These are phyloP conservation scores for Bonia amplexicaulis DNA, from an alignment of 176 grass and related monocot genomes.

Conservation along the genomic window DNA sequence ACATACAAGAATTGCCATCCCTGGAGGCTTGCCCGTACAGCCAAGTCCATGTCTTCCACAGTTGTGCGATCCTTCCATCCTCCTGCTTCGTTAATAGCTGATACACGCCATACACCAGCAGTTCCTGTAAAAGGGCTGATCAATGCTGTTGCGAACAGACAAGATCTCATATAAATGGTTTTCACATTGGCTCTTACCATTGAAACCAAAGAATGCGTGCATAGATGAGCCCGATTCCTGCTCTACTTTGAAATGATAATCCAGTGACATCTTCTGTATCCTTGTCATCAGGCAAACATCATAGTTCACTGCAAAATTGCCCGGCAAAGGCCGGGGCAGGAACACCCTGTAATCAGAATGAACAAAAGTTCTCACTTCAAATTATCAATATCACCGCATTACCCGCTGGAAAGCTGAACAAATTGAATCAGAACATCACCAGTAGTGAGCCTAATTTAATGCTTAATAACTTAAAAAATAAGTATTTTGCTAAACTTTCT, in stretches of 20 bases:
- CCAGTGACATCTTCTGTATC: slow-evolving; percentile 99
- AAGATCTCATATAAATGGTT: not conserved
- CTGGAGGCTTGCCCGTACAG: slow-evolving; percentile 66
- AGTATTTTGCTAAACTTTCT: not conserved
- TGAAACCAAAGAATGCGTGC: slow-evolving; percentile 84
- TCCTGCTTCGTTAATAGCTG: slow-evolving; percentile 82
- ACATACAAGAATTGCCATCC: slow-evolving; percentile 95
- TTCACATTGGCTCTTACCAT: slow-evolving; percentile 42
- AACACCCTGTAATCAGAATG: slow-evolving; percentile 61
- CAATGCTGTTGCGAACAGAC: not conserved
- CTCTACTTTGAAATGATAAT: slow-evolving; percentile 98
- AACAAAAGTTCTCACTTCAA: slow-evolving; percentile 47
- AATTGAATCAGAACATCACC: slow-evolving; percentile 9
- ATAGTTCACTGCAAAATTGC: slow-evolving; percentile 93
- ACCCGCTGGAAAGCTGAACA: not conserved
- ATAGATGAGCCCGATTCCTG: slow-evolving; percentile 89
- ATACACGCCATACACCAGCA: slow-evolving; percentile 88
- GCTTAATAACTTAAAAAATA: not conserved
- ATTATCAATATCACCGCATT: slow-evolving; percentile 27
- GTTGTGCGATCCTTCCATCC: slow-evolving; percentile 94
- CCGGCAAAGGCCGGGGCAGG: slow-evolving; percentile 62
- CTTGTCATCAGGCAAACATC: slow-evolving; percentile 84
- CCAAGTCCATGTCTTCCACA: slow-evolving; percentile 98
- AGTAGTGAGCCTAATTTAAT: not conserved
- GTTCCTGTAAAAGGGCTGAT: slow-evolving; percentile 44